Base-by-base conservation (phyloP, 2,329 filamentous ascomycete genomes). In the Elsinoe necatrix region DNA sequence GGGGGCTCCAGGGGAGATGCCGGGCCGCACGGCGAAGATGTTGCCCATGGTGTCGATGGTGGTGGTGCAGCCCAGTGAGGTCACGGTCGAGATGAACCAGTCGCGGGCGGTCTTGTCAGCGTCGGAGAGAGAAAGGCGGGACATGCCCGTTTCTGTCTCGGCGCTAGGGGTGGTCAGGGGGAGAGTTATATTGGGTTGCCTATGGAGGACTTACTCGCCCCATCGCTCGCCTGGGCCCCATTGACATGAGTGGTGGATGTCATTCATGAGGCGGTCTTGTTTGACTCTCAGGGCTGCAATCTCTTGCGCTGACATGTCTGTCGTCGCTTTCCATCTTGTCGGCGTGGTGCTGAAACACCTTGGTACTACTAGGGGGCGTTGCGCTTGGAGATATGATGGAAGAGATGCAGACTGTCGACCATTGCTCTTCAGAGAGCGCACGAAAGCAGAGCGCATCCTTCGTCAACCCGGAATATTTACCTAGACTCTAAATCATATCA, bases 11-110 rank as follows among this genome's bases (percentile, higher is more conserved):
- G 80, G 75, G 16, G 76, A 72, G 54, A 78, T 72, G 1, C 87
- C 87, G 2, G 82, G 79, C 2, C 84, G 78, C 2, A 88, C 75
- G 0, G 87, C 86, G 66, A 92, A 93, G 59, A 86, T 86, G 62
- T 92, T 93, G 18, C 87, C 87, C 81, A 92, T 90, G 23, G 80
- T 75, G 66, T 93, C 88, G 1, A 89, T 70, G 0, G 78, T 84
- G 6, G 87, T 76, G 2, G 77, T 75, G 67, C 87, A 92, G 8
- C 84, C 85, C 0, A 90, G 72, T 0, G 72, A 73, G 63, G 80
- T 71, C 1, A 81, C 82, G 0, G 81, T 83, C 16, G 82, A 68
- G 0, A 83, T 77, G 61, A 93, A 90, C 87, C 87, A 93, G 67
- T 87, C 81, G 37, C 88, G 80, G 11, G 80, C 86, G 63, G 80